Percentiles rank a stretch among this genome's conserved stretches.
Conservation (phyloP, 2,329 filamentous ascomycete genomes). For the Claviceps africana region DNA sequence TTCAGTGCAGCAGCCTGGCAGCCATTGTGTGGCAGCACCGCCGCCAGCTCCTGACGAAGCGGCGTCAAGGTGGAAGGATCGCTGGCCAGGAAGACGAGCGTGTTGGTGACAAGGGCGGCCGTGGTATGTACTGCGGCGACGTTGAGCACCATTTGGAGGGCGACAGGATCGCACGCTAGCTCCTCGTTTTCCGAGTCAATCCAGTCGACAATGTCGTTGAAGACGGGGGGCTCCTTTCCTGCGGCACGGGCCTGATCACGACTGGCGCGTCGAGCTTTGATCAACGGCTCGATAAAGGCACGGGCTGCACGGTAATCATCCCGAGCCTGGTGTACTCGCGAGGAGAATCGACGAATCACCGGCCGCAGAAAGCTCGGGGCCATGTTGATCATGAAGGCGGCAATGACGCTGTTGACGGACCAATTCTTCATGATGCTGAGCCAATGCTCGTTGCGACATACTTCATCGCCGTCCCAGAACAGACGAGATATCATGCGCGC, state of each 20-base stretch:
- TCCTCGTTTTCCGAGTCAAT: slow-evolving; percentile 7
- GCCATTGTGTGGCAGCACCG: slow-evolving; percentile 2
- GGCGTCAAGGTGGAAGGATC: slow-evolving; percentile 2
- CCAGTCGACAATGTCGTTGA: slow-evolving; percentile 8
- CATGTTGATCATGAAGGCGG: slow-evolving; percentile 7
- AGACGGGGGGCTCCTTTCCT: not conserved
- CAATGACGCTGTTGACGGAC: slow-evolving; percentile 7
- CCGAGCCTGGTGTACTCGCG: slow-evolving; percentile 2
- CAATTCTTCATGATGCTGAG: slow-evolving; percentile 6
- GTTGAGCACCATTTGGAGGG: slow-evolving; percentile 7
- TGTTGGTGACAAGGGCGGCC: slow-evolving; percentile 6
- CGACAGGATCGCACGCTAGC: slow-evolving; percentile 6
- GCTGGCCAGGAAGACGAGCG: slow-evolving; percentile 4
- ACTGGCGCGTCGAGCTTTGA: slow-evolving; percentile 3
- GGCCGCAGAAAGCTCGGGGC: slow-evolving; percentile 4
- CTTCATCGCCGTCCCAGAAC: slow-evolving; percentile 7
- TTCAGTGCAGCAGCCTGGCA: slow-evolving; percentile 5
- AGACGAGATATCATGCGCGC: slow-evolving; percentile 7
- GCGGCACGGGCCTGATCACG: not conserved
- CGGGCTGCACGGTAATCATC: slow-evolving; percentile 6
- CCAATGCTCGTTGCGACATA: slow-evolving; percentile 5
- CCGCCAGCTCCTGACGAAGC: slow-evolving; percentile 3
- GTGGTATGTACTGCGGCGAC: slow-evolving; percentile 7
- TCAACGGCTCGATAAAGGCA: slow-evolving; percentile 6
- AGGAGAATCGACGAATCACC: slow-evolving; percentile 4